Base-by-base conservation (phyloP, 2,329 filamentous ascomycete genomes). In the Epichloe elymi region DNA sequence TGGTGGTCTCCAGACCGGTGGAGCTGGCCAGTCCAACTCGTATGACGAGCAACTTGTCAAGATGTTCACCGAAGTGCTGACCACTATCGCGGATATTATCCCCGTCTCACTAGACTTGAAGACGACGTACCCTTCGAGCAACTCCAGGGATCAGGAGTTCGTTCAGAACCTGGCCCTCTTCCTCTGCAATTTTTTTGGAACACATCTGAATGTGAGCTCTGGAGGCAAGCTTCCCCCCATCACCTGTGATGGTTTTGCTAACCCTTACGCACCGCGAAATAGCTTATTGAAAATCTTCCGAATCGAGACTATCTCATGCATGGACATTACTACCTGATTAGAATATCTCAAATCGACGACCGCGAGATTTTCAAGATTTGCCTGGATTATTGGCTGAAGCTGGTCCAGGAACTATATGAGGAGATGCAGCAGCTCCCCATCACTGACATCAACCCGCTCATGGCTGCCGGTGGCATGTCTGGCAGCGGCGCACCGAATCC, bases 341-440 rank as follows among this genome's bases (percentile, higher is more conserved):
- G 91, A 56, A 96, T 98, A 67, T 96, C 90, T 46, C 90, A 98
- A 71, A 98, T 98, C 58, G 93, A 98, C 59, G 94, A 98, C 64
- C 85, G 93, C 50, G 93, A 98, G 67, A 95, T 98, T 57, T 98
- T 98, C 80, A 98, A 98, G 77, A 98, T 98, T 63, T 95, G 88
- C 65, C 75, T 98, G 55, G 94, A 98, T 67, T 98, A 98, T 73
- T 98, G 93, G 93, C 93, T 94, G 38, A 97, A 96, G 70, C 78
- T 97, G 48, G 94, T 98, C 6, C 91, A 95, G 63, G 93, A 97
- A 69, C 79, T 98, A 20, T 98, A 97, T 66, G 93, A 98, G 66
- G 93, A 98, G 73, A 96, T 97, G 90, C 93, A 98, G 69, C 81
- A 89, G 56, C 81, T 97, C 3, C 94, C 93, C 7, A 87, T 97